Conservation (phyloP, 306 rosid genomes). For the Gleditsia sinensis region DNA sequence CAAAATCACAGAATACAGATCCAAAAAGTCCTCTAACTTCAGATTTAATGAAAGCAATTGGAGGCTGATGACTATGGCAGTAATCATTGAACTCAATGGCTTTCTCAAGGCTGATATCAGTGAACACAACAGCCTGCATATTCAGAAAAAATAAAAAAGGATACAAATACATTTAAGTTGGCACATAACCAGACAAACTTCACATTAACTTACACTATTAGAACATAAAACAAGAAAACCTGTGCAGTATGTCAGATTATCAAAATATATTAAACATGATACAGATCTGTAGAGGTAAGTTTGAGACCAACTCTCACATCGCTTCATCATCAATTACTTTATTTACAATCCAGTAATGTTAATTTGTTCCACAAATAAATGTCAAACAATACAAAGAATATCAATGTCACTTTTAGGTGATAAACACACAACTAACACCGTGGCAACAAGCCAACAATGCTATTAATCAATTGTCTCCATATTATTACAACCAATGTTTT, state of each 20-base stretch:
- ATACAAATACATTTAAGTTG: conserved; percentile 50
- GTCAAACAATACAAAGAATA: too few species aligned
- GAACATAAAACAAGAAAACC: not conserved
- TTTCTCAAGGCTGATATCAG: conserved; percentile 63
- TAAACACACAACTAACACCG: not conserved
- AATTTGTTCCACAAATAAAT: not conserved
- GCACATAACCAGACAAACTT: conserved; percentile 81
- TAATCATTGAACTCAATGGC: conserved; percentile 79
- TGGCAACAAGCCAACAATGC: not conserved
- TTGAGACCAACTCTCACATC: too few species aligned
- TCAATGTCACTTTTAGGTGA: not conserved
- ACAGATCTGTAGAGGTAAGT: not conserved
- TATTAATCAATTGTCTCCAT: too few species aligned
- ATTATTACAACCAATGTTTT: too few species aligned
- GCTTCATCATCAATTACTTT: not conserved
- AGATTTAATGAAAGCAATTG: conserved; percentile 80
- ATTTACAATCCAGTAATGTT: not conserved
- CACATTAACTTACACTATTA: conserved; percentile 20
- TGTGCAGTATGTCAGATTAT: not conserved
- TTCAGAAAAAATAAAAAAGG: conserved; percentile 35
- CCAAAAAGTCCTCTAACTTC: conserved; percentile 99
- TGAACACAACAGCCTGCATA: conserved; percentile 83
- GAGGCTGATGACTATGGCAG: conserved; percentile 86
- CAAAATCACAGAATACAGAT: conserved; percentile 90
- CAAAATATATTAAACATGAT: not conserved